A percentile compares a stretch with the other conserved stretches of the same genome.
phyloP scores from a whole-genome alignment of 73 alveolate genomes.

The Paramecium sonneborni region DNA sequence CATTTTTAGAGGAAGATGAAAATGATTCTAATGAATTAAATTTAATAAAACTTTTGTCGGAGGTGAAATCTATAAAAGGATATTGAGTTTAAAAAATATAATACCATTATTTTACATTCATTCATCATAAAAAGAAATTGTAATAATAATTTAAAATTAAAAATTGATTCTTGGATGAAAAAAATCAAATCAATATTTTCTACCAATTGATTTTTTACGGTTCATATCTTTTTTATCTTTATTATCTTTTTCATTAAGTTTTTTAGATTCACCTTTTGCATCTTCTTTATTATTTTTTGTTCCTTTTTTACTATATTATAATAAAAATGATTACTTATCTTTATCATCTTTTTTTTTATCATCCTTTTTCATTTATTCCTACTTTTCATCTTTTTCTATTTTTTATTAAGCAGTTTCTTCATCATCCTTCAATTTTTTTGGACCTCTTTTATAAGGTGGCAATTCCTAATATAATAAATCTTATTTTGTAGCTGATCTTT shows the following conservation, averaged over 20 bases:
- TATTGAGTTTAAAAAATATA: not conserved
- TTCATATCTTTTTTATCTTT: not conserved
- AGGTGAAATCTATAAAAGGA: not conserved
- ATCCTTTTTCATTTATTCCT: not conserved
- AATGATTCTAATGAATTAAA: not conserved
- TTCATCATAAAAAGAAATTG: not conserved
- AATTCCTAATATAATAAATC: conserved; percentile 28
- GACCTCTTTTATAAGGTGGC: conserved; percentile 26
- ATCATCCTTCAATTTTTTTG: not conserved
- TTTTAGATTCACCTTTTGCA: not conserved
- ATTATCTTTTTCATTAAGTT: not conserved
- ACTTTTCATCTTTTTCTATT: not conserved
- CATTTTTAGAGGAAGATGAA: not conserved
- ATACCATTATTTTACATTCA: not conserved
- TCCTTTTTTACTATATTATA: not conserved
- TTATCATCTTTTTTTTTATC: not conserved
- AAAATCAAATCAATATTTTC: not conserved
- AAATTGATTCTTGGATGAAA: not conserved
- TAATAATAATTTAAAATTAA: not conserved
- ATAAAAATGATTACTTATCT: not conserved
- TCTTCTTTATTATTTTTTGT: not conserved
- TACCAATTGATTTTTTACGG: not conserved
- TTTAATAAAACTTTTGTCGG: not conserved
- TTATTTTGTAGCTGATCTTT: not conserved
- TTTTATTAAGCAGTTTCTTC: not conserved